Percentiles rank a stretch among this genome's conserved stretches.
phyloP scores from a whole-genome alignment of 441 rosid genomes.

The Capsella rubella region DNA sequence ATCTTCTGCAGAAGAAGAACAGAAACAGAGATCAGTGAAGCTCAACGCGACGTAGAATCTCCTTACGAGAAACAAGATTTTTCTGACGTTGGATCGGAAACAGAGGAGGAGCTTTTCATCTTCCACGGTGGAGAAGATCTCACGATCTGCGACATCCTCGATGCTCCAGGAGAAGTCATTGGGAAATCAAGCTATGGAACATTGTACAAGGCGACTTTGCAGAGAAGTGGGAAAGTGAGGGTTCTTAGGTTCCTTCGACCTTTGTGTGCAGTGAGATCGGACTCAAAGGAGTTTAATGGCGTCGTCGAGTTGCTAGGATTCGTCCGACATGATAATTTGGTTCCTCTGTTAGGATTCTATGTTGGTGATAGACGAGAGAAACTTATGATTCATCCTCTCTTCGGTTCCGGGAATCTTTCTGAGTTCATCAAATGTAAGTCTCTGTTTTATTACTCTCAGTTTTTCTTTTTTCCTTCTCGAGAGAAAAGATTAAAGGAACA shows the following conservation, averaged over 20 bases:
- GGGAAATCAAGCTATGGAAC: constrained; percentile 92
- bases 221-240: constrained; percentile 56
- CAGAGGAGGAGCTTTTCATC: constrained; percentile 61
- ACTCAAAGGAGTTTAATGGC: constrained; percentile 54
- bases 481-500: constrained; percentile 28
- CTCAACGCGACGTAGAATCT: constrained; percentile 48
- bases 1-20: constrained; percentile 23
- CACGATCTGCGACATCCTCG: constrained; percentile 75
- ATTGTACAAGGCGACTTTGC: constrained; percentile 80
- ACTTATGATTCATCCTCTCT: constrained; percentile 87
- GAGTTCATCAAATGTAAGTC: constrained; percentile 74
- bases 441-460: constrained; percentile 2
- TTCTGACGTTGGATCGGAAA: constrained; percentile 32
- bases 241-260: constrained; percentile 91
- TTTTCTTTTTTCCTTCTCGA: constrained; percentile 29
- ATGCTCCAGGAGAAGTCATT: constrained; percentile 95
- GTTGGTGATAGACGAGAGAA: constrained; percentile 85
- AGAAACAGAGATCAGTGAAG: constrained; percentile 9
- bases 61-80: constrained; percentile 28
- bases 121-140: constrained; percentile 78
- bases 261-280: constrained; percentile 55
- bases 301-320: constrained; percentile 63
- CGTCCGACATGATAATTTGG: constrained; percentile 75
- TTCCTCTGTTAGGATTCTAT: constrained; percentile 86
- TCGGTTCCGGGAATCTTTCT: constrained; percentile 67